A percentile compares a stretch with the other conserved stretches of the same genome.
phyloP scores from a whole-genome alignment of 306 rosid species.

The Quercus alba region DNA sequence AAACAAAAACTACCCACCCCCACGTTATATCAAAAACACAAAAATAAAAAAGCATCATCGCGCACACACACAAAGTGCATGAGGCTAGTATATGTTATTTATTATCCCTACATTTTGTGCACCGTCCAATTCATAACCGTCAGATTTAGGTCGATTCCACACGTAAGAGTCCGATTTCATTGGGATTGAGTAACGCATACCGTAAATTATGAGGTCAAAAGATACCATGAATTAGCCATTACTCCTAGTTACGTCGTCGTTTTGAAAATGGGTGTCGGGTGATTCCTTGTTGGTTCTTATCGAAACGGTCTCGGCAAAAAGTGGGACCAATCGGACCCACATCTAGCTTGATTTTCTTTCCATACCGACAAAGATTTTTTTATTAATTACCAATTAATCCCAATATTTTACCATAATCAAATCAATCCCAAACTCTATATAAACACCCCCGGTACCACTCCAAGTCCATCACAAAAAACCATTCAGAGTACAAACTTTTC shows the following conservation, averaged over 20 bases:
- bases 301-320: not conserved
- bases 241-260: not conserved
- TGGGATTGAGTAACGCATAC: not conserved
- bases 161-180: not conserved
- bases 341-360: not conserved
- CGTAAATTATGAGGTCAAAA: not conserved
- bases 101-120: not conserved
- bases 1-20: too few relatives aligned
- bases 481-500: not conserved
- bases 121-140: conserved; percentile 35
- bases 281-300: not conserved
- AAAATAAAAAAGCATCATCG: too few relatives aligned
- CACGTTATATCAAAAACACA: too few relatives aligned
- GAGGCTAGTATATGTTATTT: too few relatives aligned
- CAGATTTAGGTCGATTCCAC: conserved; percentile 14
- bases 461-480: not conserved
- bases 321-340: not conserved
- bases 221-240: not conserved
- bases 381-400: not conserved
- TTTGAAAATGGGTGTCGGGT: not conserved
- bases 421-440: not conserved
- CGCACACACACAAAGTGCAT: too few relatives aligned
- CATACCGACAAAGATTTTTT: not conserved
- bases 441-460: too few relatives aligned
- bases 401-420: not conserved